Evolutionary conservation across 495 filamentous ascomycete species (phyloP), one percentile per base, ranked within the genome.

Genomic region (Aspergillus baeticus): DNA sequence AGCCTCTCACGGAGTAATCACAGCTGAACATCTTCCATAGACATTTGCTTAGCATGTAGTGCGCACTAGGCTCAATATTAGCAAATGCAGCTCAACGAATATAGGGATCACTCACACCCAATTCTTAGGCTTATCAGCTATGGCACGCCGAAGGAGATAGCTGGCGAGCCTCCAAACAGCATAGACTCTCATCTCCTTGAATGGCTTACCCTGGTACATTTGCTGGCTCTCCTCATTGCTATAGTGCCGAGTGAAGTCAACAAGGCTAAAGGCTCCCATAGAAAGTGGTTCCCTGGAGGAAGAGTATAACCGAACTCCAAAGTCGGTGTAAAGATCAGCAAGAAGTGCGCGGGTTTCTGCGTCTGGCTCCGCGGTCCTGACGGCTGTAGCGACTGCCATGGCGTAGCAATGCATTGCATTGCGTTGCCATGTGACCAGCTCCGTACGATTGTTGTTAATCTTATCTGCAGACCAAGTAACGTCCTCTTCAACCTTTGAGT

Each of bases 401-500:
- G 88, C 85, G 67, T 96, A 99, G 63, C 91, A 95, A 68, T 97
- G 89, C 59, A 99, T 96, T 5, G 91, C 83, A 60, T 81, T 81
- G 23, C 95, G 82, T 69, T 99, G 92, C 56, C 87, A 77, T 17
- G 78, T 80, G 14, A 89, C 82, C 35, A 98, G 69, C 41, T 96
- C 90, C 6, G 74, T 70, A 41, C 84, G 84, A 58, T 88, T 87
- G 65, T 89, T 92, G 69, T 98, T 97, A 67, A 98, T 85, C 64
- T 95, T 95, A 51, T 99, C 95, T 4, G 94, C 89, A n/a, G 85
- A 87, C 94, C 95, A 98, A 6, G 92, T 86, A 10, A 95, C 88
- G 2, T 87, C 83, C 65, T 99, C 95, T 55, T 99, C 95, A 43
- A 98, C 70, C 64, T 95, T 89, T 21, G 86, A 84, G 66, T 98